Evolutionary conservation across 1,284 basidiomycete genomes (phyloP).

Genomic region (Ceratobasidium sp.): DNA sequence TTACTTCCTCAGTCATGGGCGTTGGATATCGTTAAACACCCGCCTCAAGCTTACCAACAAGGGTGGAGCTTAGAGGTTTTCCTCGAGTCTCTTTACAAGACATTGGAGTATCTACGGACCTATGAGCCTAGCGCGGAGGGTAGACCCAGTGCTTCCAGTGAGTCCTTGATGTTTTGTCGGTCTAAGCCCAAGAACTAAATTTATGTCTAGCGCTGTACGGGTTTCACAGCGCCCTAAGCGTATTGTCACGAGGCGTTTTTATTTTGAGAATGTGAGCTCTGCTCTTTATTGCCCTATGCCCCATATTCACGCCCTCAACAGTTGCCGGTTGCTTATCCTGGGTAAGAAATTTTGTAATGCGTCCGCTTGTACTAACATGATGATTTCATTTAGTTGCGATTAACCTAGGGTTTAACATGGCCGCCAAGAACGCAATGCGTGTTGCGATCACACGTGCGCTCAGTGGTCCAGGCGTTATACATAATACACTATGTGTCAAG

Average conservation of each 20-base stretch:
- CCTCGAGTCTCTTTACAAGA: neutral
- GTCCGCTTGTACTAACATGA: too few species aligned
- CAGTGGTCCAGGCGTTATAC: neutral
- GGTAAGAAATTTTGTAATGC: neutral
- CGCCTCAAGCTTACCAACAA: neutral
- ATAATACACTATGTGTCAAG: slow-evolving; percentile 21
- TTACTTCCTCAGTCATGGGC: slow-evolving; percentile 37
- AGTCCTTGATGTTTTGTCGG: neutral
- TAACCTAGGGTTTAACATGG: neutral
- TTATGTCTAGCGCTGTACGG: slow-evolving; percentile 6
- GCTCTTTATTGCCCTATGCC: neutral
- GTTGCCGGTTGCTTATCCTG: slow-evolving; percentile 24
- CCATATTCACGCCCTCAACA: neutral
- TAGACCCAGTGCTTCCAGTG: neutral
- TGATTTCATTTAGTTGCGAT: too few species aligned
- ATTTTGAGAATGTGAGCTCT: slow-evolving; percentile 13
- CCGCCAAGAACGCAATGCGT: neutral
- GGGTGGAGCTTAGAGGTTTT: neutral
- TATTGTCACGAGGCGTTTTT: neutral
- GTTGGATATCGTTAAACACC: slow-evolving; percentile 30
- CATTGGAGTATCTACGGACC: neutral
- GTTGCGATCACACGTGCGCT: neutral
- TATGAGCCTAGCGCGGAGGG: neutral
- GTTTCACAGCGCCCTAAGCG: neutral
- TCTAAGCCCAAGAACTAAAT: neutral